These are phyloP conservation scores for Raphidocelis subcapitata DNA, from an alignment of 139 green algal genomes.

Conservation along the genomic window DNA sequence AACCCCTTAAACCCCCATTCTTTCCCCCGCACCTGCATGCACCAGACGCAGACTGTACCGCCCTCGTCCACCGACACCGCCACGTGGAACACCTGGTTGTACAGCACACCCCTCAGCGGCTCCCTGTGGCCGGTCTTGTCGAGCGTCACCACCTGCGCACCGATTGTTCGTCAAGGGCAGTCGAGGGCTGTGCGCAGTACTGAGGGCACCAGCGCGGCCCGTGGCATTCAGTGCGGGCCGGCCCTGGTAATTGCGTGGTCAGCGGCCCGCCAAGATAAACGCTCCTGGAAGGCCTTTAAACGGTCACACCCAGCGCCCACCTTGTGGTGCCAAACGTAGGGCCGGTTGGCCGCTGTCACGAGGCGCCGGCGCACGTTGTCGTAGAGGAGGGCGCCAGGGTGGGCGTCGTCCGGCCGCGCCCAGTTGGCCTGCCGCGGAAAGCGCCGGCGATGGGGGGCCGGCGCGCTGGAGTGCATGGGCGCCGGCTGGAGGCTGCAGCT, in stretches of 20 bases:
- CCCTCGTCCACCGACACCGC: conserved; percentile 72
- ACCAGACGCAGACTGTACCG: conserved; percentile 75
- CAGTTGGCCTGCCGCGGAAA: conserved; percentile 55
- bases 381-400: conserved; percentile 62
- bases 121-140: conserved; percentile 58
- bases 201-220: too few species aligned
- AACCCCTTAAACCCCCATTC: too few species aligned
- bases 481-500: too few species aligned
- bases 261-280: too few species aligned
- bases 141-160: conserved; percentile 36
- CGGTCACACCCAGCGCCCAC: conserved; percentile 11
- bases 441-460: too few species aligned
- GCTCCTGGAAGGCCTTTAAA: too few species aligned
- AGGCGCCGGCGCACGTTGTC: conserved; percentile 51
- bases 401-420: conserved; percentile 51
- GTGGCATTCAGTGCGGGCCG: too few species aligned
- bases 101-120: conserved; percentile 47
- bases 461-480: too few species aligned
- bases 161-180: neutral
- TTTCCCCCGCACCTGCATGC: conserved; percentile 56
- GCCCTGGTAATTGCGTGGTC: too few species aligned
- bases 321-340: conserved; percentile 72
- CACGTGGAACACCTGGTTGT: conserved; percentile 69
- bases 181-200: too few species aligned
- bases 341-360: conserved; percentile 53